Evolutionary conservation across 2,329 filamentous ascomycete species (phyloP).

Genomic region (Pseudogymnoascus sp.): DNA sequence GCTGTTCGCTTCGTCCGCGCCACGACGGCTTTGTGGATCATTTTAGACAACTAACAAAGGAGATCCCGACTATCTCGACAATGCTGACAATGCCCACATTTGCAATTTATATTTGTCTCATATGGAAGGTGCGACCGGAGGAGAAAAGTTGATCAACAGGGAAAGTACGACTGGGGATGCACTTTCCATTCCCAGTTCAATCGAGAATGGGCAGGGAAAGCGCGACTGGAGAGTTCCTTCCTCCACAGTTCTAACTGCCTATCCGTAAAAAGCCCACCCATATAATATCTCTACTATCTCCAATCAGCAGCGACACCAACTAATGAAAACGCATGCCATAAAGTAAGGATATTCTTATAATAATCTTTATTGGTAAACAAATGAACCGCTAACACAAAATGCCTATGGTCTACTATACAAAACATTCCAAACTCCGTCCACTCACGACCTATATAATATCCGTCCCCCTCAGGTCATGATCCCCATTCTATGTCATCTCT

Average conservation of each 20-base stretch:
- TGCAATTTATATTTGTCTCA: too few species aligned
- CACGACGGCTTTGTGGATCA: neutral
- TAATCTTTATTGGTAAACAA: neutral
- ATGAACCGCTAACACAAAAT: slow-evolving; percentile 1
- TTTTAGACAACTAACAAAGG: neutral
- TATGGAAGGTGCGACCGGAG: neutral
- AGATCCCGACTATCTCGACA: neutral
- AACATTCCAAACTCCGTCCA: slow-evolving; percentile 4
- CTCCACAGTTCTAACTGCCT: neutral
- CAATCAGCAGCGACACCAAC: neutral
- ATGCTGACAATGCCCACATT: neutral
- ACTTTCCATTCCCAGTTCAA: neutral
- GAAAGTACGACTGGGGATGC: neutral
- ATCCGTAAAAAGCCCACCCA: neutral
- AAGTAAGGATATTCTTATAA: neutral
- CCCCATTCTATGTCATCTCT: neutral
- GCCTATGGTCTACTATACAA: slow-evolving; percentile 3
- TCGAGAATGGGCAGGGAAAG: neutral
- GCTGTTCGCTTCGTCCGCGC: slow-evolving; percentile 3
- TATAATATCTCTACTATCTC: neutral
- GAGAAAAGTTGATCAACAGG: too few species aligned
- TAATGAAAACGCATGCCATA: neutral
- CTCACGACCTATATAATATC: neutral
- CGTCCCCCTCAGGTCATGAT: neutral
- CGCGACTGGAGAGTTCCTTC: neutral